Evolutionary conservation across 1,284 basidiomycete genomes (phyloP).

Genomic region (Rhodotorula sp.): DNA sequence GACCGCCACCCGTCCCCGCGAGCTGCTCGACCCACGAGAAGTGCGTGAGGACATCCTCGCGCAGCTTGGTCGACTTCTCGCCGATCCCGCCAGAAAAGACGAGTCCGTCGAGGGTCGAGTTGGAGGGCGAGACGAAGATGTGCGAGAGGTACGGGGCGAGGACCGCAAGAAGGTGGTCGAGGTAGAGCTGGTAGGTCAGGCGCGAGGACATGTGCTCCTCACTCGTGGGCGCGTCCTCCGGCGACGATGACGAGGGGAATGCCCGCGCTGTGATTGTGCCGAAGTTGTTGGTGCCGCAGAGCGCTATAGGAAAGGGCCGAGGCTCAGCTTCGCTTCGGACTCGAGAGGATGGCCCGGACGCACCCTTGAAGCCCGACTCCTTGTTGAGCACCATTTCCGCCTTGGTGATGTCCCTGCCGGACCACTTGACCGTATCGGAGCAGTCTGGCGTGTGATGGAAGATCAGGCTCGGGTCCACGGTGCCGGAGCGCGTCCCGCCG

Average conservation of each 20-base stretch:
- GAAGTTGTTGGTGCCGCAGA: slow-evolving; percentile 77
- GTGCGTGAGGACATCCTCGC: slow-evolving; percentile 61
- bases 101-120: slow-evolving; percentile 64
- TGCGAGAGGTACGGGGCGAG: slow-evolving; percentile 30
- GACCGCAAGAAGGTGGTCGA: slow-evolving; percentile 65
- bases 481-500: slow-evolving; percentile 80
- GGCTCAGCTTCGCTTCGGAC: background rate
- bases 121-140: slow-evolving; percentile 15
- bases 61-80: slow-evolving; percentile 66
- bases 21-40: slow-evolving; percentile 53
- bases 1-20: slow-evolving; percentile 60
- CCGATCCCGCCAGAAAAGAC: slow-evolving; percentile 87
- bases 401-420: slow-evolving; percentile 61
- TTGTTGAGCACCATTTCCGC: slow-evolving; percentile 79
- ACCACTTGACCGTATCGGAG: slow-evolving; percentile 57
- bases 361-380: slow-evolving; percentile 51
- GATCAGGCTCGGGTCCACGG: slow-evolving; percentile 77
- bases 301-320: slow-evolving; percentile 52
- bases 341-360: slow-evolving; percentile 44
- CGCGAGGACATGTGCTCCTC: slow-evolving; percentile 25
- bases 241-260: slow-evolving; percentile 19
- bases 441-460: slow-evolving; percentile 77
- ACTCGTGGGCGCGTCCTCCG: slow-evolving; percentile 10
- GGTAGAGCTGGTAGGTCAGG: slow-evolving; percentile 64
- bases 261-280: slow-evolving; percentile 59